These are phyloP conservation scores for Stromatinia cepivora DNA, from an alignment of 2,329 filamentous ascomycete genomes.

Conservation along the genomic window DNA sequence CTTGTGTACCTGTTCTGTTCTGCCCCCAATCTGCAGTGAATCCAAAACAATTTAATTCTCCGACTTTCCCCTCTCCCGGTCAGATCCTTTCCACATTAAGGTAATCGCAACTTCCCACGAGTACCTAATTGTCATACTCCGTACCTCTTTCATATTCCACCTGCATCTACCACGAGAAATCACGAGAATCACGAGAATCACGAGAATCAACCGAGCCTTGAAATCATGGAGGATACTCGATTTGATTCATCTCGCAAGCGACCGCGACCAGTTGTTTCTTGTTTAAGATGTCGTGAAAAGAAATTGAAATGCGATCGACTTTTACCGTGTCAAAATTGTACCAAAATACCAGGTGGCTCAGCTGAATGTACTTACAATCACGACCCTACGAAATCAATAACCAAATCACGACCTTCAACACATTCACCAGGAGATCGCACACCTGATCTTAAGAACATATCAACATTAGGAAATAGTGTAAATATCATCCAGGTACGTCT, in stretches of 20 bases:
- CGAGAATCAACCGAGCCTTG: neutral
- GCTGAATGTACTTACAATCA: slow-evolving; percentile 26
- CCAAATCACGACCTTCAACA: slow-evolving; percentile 13
- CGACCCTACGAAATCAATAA: neutral
- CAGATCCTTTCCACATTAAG: neutral
- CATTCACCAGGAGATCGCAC: slow-evolving; percentile 4
- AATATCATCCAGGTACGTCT: neutral
- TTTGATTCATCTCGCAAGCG: slow-evolving; percentile 26
- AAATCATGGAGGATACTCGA: slow-evolving; percentile 21
- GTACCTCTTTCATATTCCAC: neutral
- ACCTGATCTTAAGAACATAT: neutral
- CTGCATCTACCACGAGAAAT: neutral
- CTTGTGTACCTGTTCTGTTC: neutral
- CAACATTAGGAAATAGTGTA: neutral
- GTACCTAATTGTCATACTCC: neutral
- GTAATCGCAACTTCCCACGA: slow-evolving; percentile 5
- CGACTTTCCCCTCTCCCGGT: neutral
- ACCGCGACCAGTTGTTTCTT: slow-evolving; percentile 46
- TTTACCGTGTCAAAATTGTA: slow-evolving; percentile 56
- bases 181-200: neutral
- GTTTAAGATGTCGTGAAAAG: slow-evolving; percentile 62
- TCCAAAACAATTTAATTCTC: slow-evolving; percentile 9
- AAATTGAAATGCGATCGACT: slow-evolving; percentile 62
- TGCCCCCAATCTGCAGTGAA: neutral
- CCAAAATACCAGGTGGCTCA: slow-evolving; percentile 14